Evolutionary conservation across 208 protist genomes (phyloP).

Genomic region (Trypanosoma mega): DNA sequence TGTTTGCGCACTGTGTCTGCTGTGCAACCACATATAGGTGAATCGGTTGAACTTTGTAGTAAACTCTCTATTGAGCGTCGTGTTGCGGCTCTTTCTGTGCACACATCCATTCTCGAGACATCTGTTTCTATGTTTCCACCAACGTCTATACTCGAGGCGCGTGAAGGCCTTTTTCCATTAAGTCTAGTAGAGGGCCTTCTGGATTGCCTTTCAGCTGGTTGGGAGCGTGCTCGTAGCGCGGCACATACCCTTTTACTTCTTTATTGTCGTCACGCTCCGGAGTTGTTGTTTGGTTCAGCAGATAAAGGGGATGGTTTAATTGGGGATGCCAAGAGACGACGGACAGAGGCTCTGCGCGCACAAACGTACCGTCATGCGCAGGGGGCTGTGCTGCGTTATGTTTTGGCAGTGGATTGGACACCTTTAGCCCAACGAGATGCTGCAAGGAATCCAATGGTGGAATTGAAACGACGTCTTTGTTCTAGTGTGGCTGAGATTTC

Average conservation of each 20-base stretch:
- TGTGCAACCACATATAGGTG: constrained; percentile 63
- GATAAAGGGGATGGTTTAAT: constrained; percentile 10
- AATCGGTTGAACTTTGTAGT: constrained; percentile 14
- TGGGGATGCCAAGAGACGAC: too few species aligned
- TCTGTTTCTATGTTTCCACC: constrained; percentile 16
- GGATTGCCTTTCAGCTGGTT: constrained; percentile 68
- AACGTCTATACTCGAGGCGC: constrained; percentile 13
- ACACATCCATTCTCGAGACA: constrained; percentile 38
- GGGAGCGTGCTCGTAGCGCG: constrained; percentile 50
- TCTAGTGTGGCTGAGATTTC: constrained; percentile 23
- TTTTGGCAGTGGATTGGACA: constrained; percentile 31
- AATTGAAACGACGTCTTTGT: constrained; percentile 24
- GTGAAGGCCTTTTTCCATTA: constrained; percentile 25
- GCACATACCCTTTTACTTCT: constrained; percentile 51
- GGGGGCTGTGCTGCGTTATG: constrained; percentile 59
- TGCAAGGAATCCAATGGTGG: constrained; percentile 13
- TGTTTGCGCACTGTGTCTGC: constrained; percentile 28
- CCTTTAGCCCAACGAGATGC: constrained; percentile 20
- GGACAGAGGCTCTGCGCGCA: constrained; percentile 34
- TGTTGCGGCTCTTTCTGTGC: constrained; percentile 51
- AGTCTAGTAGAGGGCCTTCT: constrained; percentile 43
- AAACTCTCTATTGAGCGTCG: constrained; percentile 61
- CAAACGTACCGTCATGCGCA: constrained; percentile 68
- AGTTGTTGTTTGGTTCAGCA: constrained; percentile 22
- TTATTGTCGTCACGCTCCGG: constrained; percentile 40